Base-by-base conservation (phyloP, 768 basidiomycete genomes). In the Boletus patriciae region DNA sequence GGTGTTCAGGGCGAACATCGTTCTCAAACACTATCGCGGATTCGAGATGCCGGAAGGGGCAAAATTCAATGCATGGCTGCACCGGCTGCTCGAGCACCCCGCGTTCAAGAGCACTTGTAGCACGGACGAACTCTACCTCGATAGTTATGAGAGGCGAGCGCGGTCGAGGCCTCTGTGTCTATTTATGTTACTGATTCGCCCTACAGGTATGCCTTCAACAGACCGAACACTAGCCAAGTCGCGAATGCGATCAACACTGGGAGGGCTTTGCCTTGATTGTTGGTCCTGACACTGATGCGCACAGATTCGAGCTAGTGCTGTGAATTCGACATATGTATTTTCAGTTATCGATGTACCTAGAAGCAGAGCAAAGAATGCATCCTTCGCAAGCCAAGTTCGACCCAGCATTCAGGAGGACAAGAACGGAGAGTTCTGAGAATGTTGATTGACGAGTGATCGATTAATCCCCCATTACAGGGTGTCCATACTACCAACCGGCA, bases 181-280 rank as follows among this genome's bases (percentile, higher is more conserved):
- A 19, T 31, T 44, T 10, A 25, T 34, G 38, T 11, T 19, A 21
- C 23, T 48, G 27, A 40, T 45, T 13, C 11, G 19, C 34, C 25
- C 8, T 52, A 7, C 57, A 90, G 88, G 65, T 90, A 90, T 63
- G 88, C 88, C 0, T 85, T 83, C 65, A 91, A 91, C 64, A 77
- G 87, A 31, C 86, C 88, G 4, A 86, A 89, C 65, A 89, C 88
- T 5, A 88, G 87, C 62, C 84, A 85, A 62, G 85, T 88, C 12
- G 88, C 87, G 6, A 83, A 82, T 60, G 88, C 88, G 5, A 90
- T 90, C 62, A 90, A 90, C 57, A 69, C 81, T 8, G 88, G 87
- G 21, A 78, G 75, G 49, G 78, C 74, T 0, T 70, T 90, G 31
- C 88, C 88, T 51, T 90, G 73, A 85, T 52, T 6, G 8, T 34